These are phyloP conservation scores for Actinomortierella ambigua DNA, from an alignment of 371 early-diverging fungal genomes.

Conservation along the genomic window DNA sequence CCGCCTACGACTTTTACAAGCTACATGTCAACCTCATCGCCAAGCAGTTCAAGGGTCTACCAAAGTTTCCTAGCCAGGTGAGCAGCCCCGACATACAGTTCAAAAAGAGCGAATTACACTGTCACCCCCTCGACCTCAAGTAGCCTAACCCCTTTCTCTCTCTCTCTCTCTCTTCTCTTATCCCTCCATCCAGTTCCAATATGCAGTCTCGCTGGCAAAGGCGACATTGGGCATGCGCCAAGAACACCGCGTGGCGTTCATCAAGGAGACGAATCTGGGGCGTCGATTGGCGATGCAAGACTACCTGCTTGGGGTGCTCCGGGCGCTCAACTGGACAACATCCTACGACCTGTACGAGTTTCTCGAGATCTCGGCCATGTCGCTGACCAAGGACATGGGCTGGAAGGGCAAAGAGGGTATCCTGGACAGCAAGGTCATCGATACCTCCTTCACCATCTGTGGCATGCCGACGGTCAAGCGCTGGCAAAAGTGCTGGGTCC, in stretches of 20 bases:
- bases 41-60: conserved; percentile 52
- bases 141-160: not conserved
- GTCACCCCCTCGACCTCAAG: not conserved
- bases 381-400: conserved; percentile 78
- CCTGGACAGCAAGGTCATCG: conserved; percentile 60
- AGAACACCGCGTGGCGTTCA: conserved; percentile 3
- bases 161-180: not conserved
- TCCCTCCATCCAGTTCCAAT: conserved; percentile 19
- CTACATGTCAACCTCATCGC: conserved; percentile 69
- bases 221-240: conserved; percentile 15
- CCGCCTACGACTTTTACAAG: conserved; percentile 71
- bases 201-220: not conserved
- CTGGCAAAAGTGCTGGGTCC: conserved; percentile 77
- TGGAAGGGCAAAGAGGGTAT: conserved; percentile 90
- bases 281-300: conserved; percentile 66
- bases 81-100: too few species aligned
- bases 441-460: conserved; percentile 48
- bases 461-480: conserved; percentile 44
- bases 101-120: too few species aligned
- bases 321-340: conserved; percentile 64
- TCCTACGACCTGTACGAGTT: conserved; percentile 83
- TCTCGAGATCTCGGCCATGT: conserved; percentile 76
- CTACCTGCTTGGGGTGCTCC: conserved; percentile 64
- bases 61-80: conserved; percentile 62
- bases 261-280: conserved; percentile 51